A percentile compares a stretch with the other conserved stretches of the same genome.
Conservation (phyloP, 2,329 filamentous ascomycete genomes). For the Sordariomycetes sp. region DNA sequence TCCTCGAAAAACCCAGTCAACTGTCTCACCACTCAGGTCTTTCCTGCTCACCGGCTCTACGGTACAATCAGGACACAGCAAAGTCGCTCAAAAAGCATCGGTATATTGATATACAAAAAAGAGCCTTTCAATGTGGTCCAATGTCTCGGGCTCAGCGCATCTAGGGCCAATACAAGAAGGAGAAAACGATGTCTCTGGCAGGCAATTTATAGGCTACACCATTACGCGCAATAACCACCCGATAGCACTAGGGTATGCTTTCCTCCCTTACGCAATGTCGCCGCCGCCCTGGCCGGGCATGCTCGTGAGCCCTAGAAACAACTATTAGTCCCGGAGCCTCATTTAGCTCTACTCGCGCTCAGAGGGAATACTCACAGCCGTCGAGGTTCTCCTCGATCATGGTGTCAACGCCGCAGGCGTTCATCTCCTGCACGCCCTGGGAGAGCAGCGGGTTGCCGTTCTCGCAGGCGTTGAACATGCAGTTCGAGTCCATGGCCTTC, state of each 20-base stretch:
- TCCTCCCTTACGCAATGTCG: not conserved
- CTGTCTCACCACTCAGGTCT: too few relatives aligned
- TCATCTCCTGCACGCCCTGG: slow-evolving; percentile 3
- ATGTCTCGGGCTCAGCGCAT: too few relatives aligned
- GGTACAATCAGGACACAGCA: too few relatives aligned
- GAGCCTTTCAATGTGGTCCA: too few relatives aligned
- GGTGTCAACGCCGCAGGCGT: slow-evolving; percentile 15
- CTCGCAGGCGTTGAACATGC: slow-evolving; percentile 46
- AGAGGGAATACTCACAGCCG: slow-evolving; percentile 20
- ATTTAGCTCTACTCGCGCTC: not conserved
- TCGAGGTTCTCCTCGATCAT: slow-evolving; percentile 36
- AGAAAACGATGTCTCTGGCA: too few relatives aligned
- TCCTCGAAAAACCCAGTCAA: too few relatives aligned
- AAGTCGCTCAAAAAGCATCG: too few relatives aligned
- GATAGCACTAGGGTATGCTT: not conserved
- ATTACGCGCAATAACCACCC: not conserved
- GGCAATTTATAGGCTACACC: not conserved
- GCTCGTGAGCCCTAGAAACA: slow-evolving; percentile 1
- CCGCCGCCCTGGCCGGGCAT: slow-evolving; percentile 2
- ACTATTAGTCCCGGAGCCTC: not conserved
- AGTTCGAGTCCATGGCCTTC: slow-evolving; percentile 17
- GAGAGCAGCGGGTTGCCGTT: slow-evolving; percentile 1
- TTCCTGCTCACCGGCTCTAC: too few relatives aligned
- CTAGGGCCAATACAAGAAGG: too few relatives aligned
- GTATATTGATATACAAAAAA: too few relatives aligned